Conservation (phyloP, 441 rosid genomes). For the Adansonia gregorii region DNA sequence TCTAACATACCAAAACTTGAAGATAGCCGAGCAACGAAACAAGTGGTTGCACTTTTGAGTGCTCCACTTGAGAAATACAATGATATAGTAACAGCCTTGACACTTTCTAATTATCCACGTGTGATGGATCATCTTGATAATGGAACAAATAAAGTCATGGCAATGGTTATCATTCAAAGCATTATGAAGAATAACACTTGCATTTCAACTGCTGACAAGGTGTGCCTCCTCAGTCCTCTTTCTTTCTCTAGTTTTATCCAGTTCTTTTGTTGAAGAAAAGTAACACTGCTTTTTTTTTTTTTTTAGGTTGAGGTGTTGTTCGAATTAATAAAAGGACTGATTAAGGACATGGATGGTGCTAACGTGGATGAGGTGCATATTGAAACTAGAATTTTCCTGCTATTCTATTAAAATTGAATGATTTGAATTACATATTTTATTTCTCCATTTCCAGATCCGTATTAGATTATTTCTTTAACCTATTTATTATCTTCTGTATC, state of each 20-base stretch:
- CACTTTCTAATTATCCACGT: conserved; percentile 67
- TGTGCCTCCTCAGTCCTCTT: conserved; percentile 33
- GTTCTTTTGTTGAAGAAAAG: conserved; percentile 22
- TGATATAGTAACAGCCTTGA: conserved; percentile 63
- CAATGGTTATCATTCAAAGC: conserved; percentile 73
- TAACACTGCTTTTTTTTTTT: conserved; percentile 38
- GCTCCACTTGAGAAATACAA: conserved; percentile 75
- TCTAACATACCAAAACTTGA: conserved; percentile 58
- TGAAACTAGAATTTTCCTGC: conserved; percentile 9
- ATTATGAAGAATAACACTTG: conserved; percentile 63
- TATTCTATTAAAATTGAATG: conserved; percentile 9
- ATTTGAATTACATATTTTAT: conserved; percentile 21
- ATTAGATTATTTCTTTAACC: conserved; percentile 15
- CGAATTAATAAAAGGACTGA: conserved; percentile 68
- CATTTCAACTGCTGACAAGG: conserved; percentile 68
- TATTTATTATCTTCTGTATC: conserved; percentile 22
- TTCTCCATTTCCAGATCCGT: background rate
- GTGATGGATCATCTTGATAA: conserved; percentile 71
- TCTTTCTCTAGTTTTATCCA: conserved; percentile 24
- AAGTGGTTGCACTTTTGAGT: conserved; percentile 72
- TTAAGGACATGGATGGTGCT: conserved; percentile 62
- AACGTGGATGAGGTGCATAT: conserved; percentile 54
- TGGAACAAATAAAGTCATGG: conserved; percentile 71
- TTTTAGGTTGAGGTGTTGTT: conserved; percentile 70
- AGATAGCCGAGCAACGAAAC: conserved; percentile 66